These are phyloP conservation scores for Takakia lepidozioides DNA, from an alignment of 225 moss, liverwort and hornwort species.

Conservation along the genomic window DNA sequence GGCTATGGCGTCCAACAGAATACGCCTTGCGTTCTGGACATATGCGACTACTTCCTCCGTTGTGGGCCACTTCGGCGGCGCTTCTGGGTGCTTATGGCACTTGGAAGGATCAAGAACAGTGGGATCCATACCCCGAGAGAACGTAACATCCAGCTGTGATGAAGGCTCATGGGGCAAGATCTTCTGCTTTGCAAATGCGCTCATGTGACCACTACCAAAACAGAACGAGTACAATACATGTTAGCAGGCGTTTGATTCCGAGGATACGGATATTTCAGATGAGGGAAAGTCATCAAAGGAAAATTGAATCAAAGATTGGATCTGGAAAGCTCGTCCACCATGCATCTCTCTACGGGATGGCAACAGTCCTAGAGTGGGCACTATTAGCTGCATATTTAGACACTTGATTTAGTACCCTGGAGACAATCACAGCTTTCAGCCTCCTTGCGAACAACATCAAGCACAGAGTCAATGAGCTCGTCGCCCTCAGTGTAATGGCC, in stretches of 20 bases:
- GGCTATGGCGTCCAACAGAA: slow-evolving; percentile 21
- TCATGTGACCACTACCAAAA: slow-evolving; percentile 56
- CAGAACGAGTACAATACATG: not conserved
- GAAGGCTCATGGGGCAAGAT: slow-evolving; percentile 22
- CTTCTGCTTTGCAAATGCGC: slow-evolving; percentile 71
- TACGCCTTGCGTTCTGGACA: slow-evolving; percentile 21
- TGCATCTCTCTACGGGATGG: no score
- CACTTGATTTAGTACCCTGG: no score
- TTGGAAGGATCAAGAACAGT: slow-evolving; percentile 50
- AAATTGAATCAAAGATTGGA: no score
- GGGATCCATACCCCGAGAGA: slow-evolving; percentile 87
- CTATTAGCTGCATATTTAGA: no score
- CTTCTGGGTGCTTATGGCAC: slow-evolving; percentile 76
- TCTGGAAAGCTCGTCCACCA: no score
- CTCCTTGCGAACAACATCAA: no score
- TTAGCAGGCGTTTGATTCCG: not conserved
- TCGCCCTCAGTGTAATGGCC: no score
- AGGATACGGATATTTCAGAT: not conserved
- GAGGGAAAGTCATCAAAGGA: no score
- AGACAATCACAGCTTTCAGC: no score
- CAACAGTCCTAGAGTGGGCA: no score
- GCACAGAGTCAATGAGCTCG: no score
- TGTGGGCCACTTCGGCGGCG: slow-evolving; percentile 58
- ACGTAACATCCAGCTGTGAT: slow-evolving; percentile 48
- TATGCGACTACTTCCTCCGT: slow-evolving; percentile 38